phyloP scores from a whole-genome alignment of 257 asterid species.

The Rhazya stricta region DNA sequence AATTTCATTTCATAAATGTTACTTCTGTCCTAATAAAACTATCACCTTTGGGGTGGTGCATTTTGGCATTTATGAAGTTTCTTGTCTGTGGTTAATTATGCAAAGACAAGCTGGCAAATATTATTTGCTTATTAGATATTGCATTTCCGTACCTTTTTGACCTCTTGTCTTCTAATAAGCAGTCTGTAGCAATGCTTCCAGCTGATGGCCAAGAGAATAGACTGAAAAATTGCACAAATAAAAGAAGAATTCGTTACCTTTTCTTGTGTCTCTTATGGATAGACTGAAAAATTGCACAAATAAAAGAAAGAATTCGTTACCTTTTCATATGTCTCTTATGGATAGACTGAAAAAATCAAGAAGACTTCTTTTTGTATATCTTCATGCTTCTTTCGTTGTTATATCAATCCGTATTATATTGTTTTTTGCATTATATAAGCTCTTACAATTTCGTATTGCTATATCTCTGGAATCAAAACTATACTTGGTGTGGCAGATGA shows the following conservation, averaged over 20 bases:
- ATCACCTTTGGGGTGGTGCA: neutral
- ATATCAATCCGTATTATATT: neutral
- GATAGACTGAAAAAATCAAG: too few relatives aligned
- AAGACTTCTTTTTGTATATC: too few relatives aligned
- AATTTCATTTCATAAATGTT: neutral
- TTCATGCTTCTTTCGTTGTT: neutral
- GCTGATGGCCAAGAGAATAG: neutral
- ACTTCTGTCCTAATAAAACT: neutral
- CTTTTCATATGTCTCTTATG: neutral
- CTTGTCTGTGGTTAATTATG: neutral
- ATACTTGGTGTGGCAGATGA: conserved; percentile 34
- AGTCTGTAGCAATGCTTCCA: neutral
- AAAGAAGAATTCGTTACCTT: neutral
- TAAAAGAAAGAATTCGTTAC: too few relatives aligned
- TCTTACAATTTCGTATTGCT: neutral
- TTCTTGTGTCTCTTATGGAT: neutral
- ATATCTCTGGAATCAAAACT: neutral
- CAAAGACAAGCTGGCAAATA: too few relatives aligned
- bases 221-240: neutral
- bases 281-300: neutral
- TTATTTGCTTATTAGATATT: neutral
- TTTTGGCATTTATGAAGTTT: neutral
- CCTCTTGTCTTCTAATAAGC: neutral
- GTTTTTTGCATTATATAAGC: neutral
- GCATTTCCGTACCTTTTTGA: neutral